Conservation (phyloP, 768 basidiomycete genomes). For the Boletus eberwhitei region DNA sequence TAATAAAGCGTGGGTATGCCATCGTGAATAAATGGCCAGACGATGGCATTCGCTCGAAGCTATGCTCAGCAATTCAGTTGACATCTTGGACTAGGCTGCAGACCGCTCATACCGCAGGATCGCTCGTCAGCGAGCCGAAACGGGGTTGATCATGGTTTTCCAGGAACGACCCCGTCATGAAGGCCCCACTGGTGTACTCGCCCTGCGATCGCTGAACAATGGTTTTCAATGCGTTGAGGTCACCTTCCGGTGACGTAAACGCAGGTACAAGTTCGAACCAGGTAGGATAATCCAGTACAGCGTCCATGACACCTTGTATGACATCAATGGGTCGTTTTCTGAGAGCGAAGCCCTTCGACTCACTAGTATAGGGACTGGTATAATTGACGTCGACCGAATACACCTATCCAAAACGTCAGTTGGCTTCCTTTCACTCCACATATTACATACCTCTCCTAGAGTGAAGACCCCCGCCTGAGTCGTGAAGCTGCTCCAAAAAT, state of each 20-base stretch:
- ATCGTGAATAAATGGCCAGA: conserved; percentile 49
- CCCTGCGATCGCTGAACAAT: conserved; percentile 32
- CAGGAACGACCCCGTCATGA: conserved; percentile 45
- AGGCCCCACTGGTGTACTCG: conserved; percentile 38
- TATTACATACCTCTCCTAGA: conserved; percentile 46
- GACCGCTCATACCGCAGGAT: conserved; percentile 35
- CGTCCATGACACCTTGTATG: conserved; percentile 37
- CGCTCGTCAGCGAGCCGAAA: conserved; percentile 41
- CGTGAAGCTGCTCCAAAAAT: conserved; percentile 55
- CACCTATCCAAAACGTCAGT: conserved; percentile 31
- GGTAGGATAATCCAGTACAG: conserved; percentile 48
- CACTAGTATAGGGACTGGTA: conserved; percentile 40
- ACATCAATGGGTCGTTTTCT: background rate
- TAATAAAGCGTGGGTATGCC: conserved; percentile 53
- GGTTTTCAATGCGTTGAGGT: conserved; percentile 31
- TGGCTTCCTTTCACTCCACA: conserved; percentile 20
- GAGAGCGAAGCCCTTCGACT: conserved; percentile 5
- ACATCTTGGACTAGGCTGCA: too few relatives aligned
- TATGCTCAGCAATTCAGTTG: conserved; percentile 12
- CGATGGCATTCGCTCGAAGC: conserved; percentile 46
- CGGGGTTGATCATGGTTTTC: conserved; percentile 57
- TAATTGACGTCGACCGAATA: conserved; percentile 40
- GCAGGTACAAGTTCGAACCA: conserved; percentile 43
- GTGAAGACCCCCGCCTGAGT: conserved; percentile 48
- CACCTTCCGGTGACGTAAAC: conserved; percentile 35